phyloP scores from a whole-genome alignment of 176 grass and related monocot genomes.

The Lolium rigidum region DNA sequence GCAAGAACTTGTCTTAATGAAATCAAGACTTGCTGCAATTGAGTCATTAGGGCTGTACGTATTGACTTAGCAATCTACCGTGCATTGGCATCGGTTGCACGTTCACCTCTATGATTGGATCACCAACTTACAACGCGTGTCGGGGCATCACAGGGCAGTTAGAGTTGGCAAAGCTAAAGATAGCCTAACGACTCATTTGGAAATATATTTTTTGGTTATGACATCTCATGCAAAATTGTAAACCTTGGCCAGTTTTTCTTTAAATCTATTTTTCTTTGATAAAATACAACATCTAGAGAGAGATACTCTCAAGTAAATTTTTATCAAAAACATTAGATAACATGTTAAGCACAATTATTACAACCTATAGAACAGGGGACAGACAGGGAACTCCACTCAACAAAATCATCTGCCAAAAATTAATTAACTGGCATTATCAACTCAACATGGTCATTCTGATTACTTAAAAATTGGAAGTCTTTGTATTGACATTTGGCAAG shows the following conservation, averaged over 20 bases:
- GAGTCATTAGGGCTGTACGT: not conserved
- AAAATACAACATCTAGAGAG: too few species aligned
- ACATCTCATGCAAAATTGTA: too few species aligned
- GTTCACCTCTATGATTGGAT: conserved; percentile 47
- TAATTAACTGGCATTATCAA: too few species aligned
- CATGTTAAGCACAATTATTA: too few species aligned
- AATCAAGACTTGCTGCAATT: conserved; percentile 9
- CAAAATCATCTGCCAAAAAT: too few species aligned
- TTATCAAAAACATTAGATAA: too few species aligned
- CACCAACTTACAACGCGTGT: conserved; percentile 35
- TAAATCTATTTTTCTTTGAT: too few species aligned
- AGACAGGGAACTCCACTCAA: too few species aligned
- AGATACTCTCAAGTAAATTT: too few species aligned
- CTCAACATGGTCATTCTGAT: not conserved
- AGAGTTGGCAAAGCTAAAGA: not conserved
- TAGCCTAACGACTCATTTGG: not conserved
- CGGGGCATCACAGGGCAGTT: not conserved
- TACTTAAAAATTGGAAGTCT: not conserved
- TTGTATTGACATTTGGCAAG: not conserved
- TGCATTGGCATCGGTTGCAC: conserved; percentile 26
- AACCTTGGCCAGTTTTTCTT: too few species aligned
- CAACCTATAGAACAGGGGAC: too few species aligned
- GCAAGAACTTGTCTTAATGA: not conserved
- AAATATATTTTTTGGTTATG: not conserved
- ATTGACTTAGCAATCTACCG: conserved; percentile 26